These are phyloP conservation scores for Polyrhizophydium stewartii DNA, from an alignment of 371 early-diverging fungal species.

Conservation along the genomic window DNA sequence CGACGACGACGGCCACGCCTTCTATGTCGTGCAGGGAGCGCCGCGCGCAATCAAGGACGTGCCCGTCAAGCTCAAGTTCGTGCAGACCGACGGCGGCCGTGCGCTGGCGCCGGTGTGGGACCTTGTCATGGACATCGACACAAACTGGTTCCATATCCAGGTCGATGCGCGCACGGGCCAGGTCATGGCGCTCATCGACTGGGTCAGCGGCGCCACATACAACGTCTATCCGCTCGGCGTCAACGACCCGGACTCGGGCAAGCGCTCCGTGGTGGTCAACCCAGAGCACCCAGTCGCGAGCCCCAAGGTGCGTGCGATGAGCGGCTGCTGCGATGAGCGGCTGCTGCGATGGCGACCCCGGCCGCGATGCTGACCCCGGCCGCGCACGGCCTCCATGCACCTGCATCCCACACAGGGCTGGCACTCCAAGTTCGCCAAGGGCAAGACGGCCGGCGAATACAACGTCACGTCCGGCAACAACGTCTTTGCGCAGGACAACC, in stretches of 20 bases:
- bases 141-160: slow-evolving; percentile 87
- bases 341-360: neutral
- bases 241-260: slow-evolving; percentile 69
- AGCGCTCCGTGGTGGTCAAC: slow-evolving; percentile 59
- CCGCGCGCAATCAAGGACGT: slow-evolving; percentile 11
- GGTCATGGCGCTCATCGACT: slow-evolving; percentile 75
- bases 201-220: slow-evolving; percentile 77
- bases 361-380: slow-evolving; percentile 30
- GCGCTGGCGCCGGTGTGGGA: slow-evolving; percentile 71
- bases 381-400: too few species aligned
- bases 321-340: neutral
- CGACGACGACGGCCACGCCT: slow-evolving; percentile 3
- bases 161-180: slow-evolving; percentile 60
- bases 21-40: neutral
- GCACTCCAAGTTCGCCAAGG: slow-evolving; percentile 22
- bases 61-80: slow-evolving; percentile 31
- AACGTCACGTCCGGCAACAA: slow-evolving; percentile 81
- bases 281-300: slow-evolving; percentile 71
- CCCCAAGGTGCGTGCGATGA: slow-evolving; percentile 68
- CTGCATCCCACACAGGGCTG: too few species aligned
- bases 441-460: slow-evolving; percentile 26
- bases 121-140: slow-evolving; percentile 78
- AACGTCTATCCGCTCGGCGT: slow-evolving; percentile 83
- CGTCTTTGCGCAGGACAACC: slow-evolving; percentile 70
- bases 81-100: slow-evolving; percentile 23